Evolutionary conservation across 768 basidiomycete genomes (phyloP), one percentile per base, ranked within the genome.

Genomic region (Pisolithus sp.): DNA sequence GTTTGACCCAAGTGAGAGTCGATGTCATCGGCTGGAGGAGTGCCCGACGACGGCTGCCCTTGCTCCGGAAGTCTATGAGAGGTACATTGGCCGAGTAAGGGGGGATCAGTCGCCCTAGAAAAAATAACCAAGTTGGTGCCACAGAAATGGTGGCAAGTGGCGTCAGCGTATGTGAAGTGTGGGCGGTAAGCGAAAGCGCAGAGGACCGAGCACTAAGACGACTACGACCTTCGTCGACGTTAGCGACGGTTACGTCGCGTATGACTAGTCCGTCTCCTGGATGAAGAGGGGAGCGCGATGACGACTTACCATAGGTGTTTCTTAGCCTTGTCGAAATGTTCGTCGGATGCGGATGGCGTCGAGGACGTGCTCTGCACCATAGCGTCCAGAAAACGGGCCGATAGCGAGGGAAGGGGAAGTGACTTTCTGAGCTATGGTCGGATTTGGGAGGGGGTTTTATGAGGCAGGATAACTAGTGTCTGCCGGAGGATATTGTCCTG

Each of bases 401-500:
- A 62, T 59, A 64, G 60, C 57, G 51, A 57, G 53, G 34, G 20
- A 21, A 53, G 53, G 53, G 53, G 59, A 59, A 52, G 58, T 56
- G 59, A 61, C 23, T 46, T 63, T 59, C 56, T 51, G 49, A 48
- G 52, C 56, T 66, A 55, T 48, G 57, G 54, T 59, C 57, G 51
- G 49, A 59, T 53, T 55, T 55, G 50, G 55, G 52, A 50, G 53
- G 61, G 62, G 54, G 59, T 65, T 66, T 67, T 68, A 67, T 26
- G 26, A 64, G 55, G 65, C 59, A 53, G 34, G 49, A 62, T 53
- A 47, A 59, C 46, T 53, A 55, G 62, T 64, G 40, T 15, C 5
- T 60, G 50, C 58, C 64, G 64, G 67, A 67, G 55, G 64, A 66
- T 62, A 67, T 69, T 69, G 61, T 68, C 62, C 60, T 68, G 64